Base-by-base conservation (phyloP, 2,329 filamentous ascomycete genomes). In the Amylocarpus encephaloides region DNA sequence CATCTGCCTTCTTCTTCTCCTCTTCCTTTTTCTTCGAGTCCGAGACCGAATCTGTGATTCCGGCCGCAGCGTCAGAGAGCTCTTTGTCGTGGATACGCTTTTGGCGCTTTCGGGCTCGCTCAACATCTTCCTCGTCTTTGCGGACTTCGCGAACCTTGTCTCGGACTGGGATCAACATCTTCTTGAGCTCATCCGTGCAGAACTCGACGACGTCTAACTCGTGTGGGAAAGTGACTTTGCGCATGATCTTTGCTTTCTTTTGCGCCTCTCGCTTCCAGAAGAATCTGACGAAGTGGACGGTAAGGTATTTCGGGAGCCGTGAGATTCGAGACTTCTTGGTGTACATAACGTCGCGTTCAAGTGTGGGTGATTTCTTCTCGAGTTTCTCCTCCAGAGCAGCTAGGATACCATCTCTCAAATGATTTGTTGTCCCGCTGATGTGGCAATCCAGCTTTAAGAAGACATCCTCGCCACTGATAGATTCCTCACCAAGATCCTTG, bases 191-290 rank as follows among this genome's bases (percentile, higher is more conserved):
- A 22, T 97, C 91, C 11, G 91, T 92, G 70, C 93, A 98, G 70
- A 95, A 96, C 66, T 98, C 93, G 18, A 95, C 83, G 35, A 88
- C 82, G 64, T 98, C 93, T 32, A 98, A 75, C 70, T 98, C 93
- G 45, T 88, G 83, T 6, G 92, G 92, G 67, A 98, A 98, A 0
- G 89, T 92, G 50, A 98, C 93, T 72, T 97, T 98, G 67, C 91
- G 88, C 88, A 98, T 92, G 62, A 98, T 98, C 78, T 98, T 98
- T 59, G 92, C 91, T 77, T 98, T 98, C 75, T 97, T 97, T 70
- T 94, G 86, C 3, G 88, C 90, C 60, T 95, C 89, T 42, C 86
- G 83, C 66, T 95, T 92, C 93, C 93, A 98, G 74, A 92, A 96
- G 73, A 98, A 98, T 57, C 93, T 88, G 50, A 98, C 88, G 67